These are phyloP conservation scores for Jamesozyma lodderae DNA, from an alignment of 805 yeast genomes.

Conservation along the genomic window DNA sequence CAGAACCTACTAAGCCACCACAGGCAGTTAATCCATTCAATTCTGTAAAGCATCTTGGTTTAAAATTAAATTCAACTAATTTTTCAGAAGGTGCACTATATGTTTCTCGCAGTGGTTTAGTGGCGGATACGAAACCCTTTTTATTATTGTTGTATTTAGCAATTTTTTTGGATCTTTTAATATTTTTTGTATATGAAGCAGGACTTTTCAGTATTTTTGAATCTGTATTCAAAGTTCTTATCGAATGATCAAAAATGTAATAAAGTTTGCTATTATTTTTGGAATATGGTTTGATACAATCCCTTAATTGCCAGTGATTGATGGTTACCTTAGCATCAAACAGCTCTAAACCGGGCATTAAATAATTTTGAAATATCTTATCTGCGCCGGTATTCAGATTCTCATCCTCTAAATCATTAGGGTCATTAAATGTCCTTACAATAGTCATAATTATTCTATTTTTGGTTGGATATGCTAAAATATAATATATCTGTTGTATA, in stretches of 20 bases:
- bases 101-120: too few species aligned
- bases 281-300: constrained; percentile 50
- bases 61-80: constrained; percentile 46
- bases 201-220: constrained; percentile 7
- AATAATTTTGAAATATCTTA: constrained; percentile 26
- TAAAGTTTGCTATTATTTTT: constrained; percentile 37
- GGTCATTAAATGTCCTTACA: background rate
- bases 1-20: constrained; percentile 42
- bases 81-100: constrained; percentile 24
- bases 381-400: constrained; percentile 22
- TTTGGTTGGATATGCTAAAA: too few species aligned
- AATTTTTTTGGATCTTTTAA: background rate
- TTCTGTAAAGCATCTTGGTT: constrained; percentile 64
- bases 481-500: too few species aligned
- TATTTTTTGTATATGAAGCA: background rate
- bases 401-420: constrained; percentile 3
- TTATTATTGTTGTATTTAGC: background rate
- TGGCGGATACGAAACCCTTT: background rate
- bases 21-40: constrained; percentile 43
- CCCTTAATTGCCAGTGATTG: constrained; percentile 75
- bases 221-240: constrained; percentile 37
- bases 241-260: constrained; percentile 49
- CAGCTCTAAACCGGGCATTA: constrained; percentile 27
- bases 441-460: constrained; percentile 5
- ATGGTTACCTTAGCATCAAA: constrained; percentile 28